phyloP scores from a whole-genome alignment of 2,329 filamentous ascomycete genomes.

The Orbilia ellipsospora region DNA sequence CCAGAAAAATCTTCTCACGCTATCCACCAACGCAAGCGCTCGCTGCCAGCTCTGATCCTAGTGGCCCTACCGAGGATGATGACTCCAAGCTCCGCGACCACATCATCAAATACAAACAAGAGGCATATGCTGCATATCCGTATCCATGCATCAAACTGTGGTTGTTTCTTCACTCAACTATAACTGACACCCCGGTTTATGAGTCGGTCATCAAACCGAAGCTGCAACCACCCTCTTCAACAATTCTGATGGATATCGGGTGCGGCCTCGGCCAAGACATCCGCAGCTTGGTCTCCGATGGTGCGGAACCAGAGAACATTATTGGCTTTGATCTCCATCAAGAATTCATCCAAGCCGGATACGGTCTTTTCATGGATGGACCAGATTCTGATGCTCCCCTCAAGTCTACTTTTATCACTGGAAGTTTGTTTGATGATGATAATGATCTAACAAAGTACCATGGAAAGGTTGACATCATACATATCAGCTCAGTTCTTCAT shows the following conservation, averaged over 20 bases:
- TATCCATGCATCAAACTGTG: conserved; percentile 9
- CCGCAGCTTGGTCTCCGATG: conserved; percentile 1
- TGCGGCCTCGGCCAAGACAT: conserved; percentile 1
- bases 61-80: neutral
- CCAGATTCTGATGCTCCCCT: neutral
- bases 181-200: neutral
- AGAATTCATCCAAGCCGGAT: conserved; percentile 2
- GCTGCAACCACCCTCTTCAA: neutral
- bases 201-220: neutral
- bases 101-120: conserved; percentile 2
- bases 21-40: conserved; percentile 6
- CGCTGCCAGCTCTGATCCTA: neutral
- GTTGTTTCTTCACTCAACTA: conserved; percentile 5
- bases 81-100: neutral
- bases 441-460: neutral
- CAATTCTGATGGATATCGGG: conserved; percentile 2
- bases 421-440: conserved; percentile 1
- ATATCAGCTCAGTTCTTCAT: conserved; percentile 3
- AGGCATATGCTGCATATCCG: conserved; percentile 4
- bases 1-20: conserved; percentile 6
- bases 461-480: neutral
- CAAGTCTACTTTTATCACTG: neutral
- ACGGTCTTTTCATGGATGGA: conserved; percentile 1
- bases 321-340: conserved; percentile 5
- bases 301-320: conserved; percentile 8